These are phyloP conservation scores for Gossypium raimondii DNA, from an alignment of 345 rosid genomes.

Conservation along the genomic window DNA sequence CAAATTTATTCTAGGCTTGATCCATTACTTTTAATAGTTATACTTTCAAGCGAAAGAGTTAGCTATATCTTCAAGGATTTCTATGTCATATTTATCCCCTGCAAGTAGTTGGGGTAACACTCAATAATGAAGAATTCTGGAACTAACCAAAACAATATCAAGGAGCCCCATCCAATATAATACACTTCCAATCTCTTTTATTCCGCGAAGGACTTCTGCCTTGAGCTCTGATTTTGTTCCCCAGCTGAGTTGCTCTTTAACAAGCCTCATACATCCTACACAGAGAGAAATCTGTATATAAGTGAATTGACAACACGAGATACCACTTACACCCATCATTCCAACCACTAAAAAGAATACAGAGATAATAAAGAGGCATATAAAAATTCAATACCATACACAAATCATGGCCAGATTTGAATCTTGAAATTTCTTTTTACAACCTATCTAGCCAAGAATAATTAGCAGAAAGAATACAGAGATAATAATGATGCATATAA, in stretches of 20 bases:
- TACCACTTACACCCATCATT: neutral
- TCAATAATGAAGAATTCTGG: slow-evolving; percentile 18
- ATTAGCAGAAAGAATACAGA: no score
- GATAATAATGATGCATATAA: no score
- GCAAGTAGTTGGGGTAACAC: neutral
- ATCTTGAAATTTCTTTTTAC: neutral
- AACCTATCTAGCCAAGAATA: neutral
- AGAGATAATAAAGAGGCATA: neutral
- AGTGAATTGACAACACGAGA: slow-evolving; percentile 7
- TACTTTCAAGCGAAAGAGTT: neutral
- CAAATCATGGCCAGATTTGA: neutral
- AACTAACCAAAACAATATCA: slow-evolving; percentile 87
- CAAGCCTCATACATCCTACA: slow-evolving; percentile 90
- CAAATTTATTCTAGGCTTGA: neutral
- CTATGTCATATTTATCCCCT: neutral
- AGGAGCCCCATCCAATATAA: slow-evolving; percentile 94
- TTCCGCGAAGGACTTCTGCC: slow-evolving; percentile 81
- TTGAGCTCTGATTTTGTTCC: slow-evolving; percentile 84
- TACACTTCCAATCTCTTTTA: slow-evolving; percentile 95
- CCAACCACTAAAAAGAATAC: neutral
- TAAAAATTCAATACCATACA: neutral
- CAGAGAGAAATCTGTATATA: slow-evolving; percentile 9
- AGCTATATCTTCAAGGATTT: neutral
- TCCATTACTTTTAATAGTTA: neutral
- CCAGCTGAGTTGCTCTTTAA: slow-evolving; percentile 89